These are phyloP conservation scores for Colletotrichum tropicicola DNA, from an alignment of 2,329 filamentous ascomycete species.

Conservation along the genomic window DNA sequence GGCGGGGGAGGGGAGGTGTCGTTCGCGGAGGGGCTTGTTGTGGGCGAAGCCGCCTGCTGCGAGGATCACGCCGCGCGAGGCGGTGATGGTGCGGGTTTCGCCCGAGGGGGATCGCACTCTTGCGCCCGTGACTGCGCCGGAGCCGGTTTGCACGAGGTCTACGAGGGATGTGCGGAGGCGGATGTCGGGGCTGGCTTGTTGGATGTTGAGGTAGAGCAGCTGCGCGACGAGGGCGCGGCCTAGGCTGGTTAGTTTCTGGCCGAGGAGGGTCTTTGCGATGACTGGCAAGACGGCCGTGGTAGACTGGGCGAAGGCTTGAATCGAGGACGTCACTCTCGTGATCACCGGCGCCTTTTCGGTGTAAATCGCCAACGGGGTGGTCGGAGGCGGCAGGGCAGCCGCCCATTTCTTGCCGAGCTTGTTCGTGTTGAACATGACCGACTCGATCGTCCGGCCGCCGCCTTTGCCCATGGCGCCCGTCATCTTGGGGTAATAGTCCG, in stretches of 20 bases:
- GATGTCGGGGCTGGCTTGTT: constrained; percentile 23
- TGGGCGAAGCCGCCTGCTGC: constrained; percentile 45
- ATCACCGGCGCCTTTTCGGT: constrained; percentile 15
- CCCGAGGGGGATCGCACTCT: constrained; percentile 29
- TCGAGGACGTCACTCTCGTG: not conserved
- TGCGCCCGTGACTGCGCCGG: constrained; percentile 33
- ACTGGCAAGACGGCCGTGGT: constrained; percentile 8
- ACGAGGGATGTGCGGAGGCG: constrained; percentile 15
- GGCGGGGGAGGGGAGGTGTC: constrained; percentile 32
- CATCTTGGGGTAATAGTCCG: constrained; percentile 41
- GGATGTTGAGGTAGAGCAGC: constrained; percentile 33
- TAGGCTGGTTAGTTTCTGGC: constrained; percentile 32
- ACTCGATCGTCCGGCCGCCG: constrained; percentile 38
- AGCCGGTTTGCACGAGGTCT: constrained; percentile 33
- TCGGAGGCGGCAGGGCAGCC: constrained; percentile 28
- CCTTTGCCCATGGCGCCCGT: constrained; percentile 31
- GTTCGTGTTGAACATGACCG: constrained; percentile 36
- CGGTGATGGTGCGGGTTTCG: constrained; percentile 33
- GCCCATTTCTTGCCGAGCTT: constrained; percentile 37
- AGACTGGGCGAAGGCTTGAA: not conserved
- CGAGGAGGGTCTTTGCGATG: constrained; percentile 20
- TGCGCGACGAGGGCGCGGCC: constrained; percentile 36
- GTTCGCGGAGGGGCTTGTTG: constrained; percentile 39
- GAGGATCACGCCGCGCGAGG: constrained; percentile 41
- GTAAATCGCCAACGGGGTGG: constrained; percentile 26